A percentile compares a stretch with the other conserved stretches of the same genome.
Conservation (phyloP, 139 green algal species). For the Klebsormidium nitens region DNA sequence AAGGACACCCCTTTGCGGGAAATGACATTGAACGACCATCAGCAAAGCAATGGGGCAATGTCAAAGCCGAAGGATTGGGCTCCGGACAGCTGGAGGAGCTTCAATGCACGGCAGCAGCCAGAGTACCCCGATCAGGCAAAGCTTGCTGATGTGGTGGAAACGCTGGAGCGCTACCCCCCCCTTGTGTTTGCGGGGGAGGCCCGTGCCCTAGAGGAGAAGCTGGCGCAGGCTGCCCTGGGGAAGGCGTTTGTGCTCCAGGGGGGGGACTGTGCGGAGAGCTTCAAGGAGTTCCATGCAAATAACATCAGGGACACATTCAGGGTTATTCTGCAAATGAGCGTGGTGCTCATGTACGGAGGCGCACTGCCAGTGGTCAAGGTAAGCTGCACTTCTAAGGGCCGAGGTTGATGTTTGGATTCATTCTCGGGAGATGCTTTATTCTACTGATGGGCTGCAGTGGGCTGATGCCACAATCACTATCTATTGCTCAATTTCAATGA, state of each 20-base stretch:
- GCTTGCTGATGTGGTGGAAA: conserved; percentile 51
- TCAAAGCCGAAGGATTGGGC: too few relatives aligned
- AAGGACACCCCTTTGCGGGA: too few relatives aligned
- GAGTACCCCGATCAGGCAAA: conserved; percentile 62
- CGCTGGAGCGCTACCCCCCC: conserved; percentile 75
- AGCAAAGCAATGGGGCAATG: too few relatives aligned
- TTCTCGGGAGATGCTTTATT: too few relatives aligned
- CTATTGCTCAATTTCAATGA: too few relatives aligned
- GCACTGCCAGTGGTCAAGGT: conserved; percentile 93
- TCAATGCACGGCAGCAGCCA: conserved; percentile 62
- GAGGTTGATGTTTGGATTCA: too few relatives aligned
- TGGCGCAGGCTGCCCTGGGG: conserved; percentile 75
- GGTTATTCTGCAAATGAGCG: conserved; percentile 71
- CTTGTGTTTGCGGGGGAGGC: conserved; percentile 97
- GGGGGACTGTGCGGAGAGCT: conserved; percentile 96
- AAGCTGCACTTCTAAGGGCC: too few relatives aligned
- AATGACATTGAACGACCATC: too few relatives aligned
- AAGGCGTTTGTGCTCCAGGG: conserved; percentile 63
- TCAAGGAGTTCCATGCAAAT: conserved; percentile 92
- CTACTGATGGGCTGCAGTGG: too few relatives aligned
- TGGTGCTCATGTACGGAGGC: conserved; percentile 93
- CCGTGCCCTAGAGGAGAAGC: conserved; percentile 75
- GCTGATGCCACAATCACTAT: too few relatives aligned
- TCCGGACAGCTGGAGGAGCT: conserved; percentile 52
- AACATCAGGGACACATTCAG: conserved; percentile 70